phyloP scores from a whole-genome alignment of 495 filamentous ascomycete species.

The Aspergillus incahuasiensis region DNA sequence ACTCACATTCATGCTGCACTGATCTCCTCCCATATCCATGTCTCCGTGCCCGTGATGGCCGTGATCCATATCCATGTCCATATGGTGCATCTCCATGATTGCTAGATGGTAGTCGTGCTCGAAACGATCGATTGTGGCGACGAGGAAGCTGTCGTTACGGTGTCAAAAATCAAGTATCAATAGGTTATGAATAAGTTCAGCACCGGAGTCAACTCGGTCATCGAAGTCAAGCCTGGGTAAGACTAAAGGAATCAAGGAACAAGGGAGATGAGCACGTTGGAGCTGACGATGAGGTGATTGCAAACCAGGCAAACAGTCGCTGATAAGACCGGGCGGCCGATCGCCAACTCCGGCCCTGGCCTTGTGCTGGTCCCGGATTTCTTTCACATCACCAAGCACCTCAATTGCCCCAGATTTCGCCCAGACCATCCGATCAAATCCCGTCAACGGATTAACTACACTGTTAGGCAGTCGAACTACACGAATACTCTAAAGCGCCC shows the following conservation, averaged over 20 bases:
- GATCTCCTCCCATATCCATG: conserved; percentile 52
- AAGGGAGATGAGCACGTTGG: conserved; percentile 1
- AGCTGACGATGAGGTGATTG: conserved; percentile 18
- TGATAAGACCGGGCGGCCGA: conserved; percentile 26
- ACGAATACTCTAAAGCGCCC: background rate
- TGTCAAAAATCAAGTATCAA: background rate
- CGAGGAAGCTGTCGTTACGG: background rate
- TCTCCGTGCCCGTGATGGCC: conserved; percentile 50
- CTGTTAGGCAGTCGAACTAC: background rate
- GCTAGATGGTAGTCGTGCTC: background rate
- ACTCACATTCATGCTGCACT: conserved; percentile 83
- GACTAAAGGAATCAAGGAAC: background rate
- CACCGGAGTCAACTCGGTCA: background rate
- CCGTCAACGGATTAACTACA: too few species aligned
- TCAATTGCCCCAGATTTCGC: background rate
- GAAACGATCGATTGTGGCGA: background rate
- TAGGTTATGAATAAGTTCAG: background rate
- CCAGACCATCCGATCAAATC: background rate
- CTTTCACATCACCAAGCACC: background rate
- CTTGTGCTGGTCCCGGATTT: background rate
- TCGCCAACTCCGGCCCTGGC: background rate
- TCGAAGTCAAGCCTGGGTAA: background rate
- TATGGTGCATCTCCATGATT: conserved; percentile 35
- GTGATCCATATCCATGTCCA: conserved; percentile 40
- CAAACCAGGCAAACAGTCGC: conserved; percentile 39